Base-by-base conservation (phyloP, 352 stramenopile genomes). In the Blastocystis sp. region DNA sequence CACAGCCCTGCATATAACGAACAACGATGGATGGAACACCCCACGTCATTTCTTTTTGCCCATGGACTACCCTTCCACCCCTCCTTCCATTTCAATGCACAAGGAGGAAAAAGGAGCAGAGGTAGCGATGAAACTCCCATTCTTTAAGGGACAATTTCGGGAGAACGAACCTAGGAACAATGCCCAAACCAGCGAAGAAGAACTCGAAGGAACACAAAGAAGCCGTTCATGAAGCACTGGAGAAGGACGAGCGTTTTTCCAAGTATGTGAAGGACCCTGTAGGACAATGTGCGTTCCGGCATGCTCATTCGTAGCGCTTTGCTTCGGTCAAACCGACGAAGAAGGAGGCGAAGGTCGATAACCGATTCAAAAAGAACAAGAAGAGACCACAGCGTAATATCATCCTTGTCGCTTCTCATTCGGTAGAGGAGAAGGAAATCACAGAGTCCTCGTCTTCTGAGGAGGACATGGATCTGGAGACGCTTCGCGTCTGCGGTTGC, bases 181-280 rank as follows among this genome's bases (percentile, higher is more conserved):
- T 84, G 74, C 52, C 74, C 19, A 84, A 84, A 68, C 14, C 19
- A 1, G 69, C 9, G 19, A 84, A 84, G 10, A 40, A 69, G 17
- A 24, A 3, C 1, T 45, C 38, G 38, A 24, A 65, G 38, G 9
- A 2, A 19, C 64, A 43, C 7, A 64, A 66, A 38, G 28, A 65
- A 38, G 21, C 24, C 19, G n/a, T 87, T 24, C 28, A 87, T n/a
- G 21, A 87, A 69, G 77, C 62, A 21, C 45, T 87, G 34, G 65
- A 77, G 48, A 70, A 52, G 40, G 77, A 87, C 71, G 38, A 74
- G 28, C 77, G 77, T 87, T 87, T 87, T 43, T 48, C 62, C 11
- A 28, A 78, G 24, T 40, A 40, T 42, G 45, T 45, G 42, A 45
- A 59, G 3, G 77, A 87, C 52, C 59, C 61, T 28, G 65, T 77